A percentile compares a stretch with the other conserved stretches of the same genome.
Conservation (phyloP, 768 basidiomycete species). For the Gymnopilus dilepis region DNA sequence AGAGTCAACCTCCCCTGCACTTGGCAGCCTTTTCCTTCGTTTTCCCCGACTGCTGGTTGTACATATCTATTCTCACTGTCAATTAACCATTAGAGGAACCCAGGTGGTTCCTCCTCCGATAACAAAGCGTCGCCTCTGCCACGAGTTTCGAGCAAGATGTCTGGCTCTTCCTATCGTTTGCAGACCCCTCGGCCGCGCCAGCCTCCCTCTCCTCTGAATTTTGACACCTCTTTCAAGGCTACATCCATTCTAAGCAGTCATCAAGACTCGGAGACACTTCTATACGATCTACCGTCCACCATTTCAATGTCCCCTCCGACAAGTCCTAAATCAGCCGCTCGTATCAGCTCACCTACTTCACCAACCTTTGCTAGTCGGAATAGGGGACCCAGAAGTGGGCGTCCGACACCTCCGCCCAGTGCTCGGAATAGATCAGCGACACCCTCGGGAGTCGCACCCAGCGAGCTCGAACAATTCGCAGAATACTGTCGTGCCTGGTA, state of each 20-base stretch:
- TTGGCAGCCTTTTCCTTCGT: constrained; percentile 17
- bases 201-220: constrained; percentile 64
- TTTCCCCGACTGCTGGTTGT: constrained; percentile 17
- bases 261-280: constrained; percentile 63
- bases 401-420: constrained; percentile 63
- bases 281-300: constrained; percentile 76
- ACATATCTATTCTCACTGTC: constrained; percentile 22
- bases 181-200: constrained; percentile 68
- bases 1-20: constrained; percentile 12
- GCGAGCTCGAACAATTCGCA: constrained; percentile 80
- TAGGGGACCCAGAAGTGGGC: constrained; percentile 52
- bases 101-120: constrained; percentile 29
- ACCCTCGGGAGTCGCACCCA: constrained; percentile 66
- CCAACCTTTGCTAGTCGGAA: constrained; percentile 59
- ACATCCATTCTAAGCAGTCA: constrained; percentile 46
- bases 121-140: constrained; percentile 25
- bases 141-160: constrained; percentile 47
- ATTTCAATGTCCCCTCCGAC: constrained; percentile 62
- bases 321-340: constrained; percentile 50
- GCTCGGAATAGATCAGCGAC: constrained; percentile 70
- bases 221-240: constrained; percentile 51
- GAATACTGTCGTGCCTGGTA: constrained; percentile 82
- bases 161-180: constrained; percentile 65
- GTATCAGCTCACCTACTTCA: constrained; percentile 59
- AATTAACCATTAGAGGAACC: constrained; percentile 19